These are phyloP conservation scores for Termitomyces sp. DNA, from an alignment of 768 basidiomycete genomes.

Conservation along the genomic window DNA sequence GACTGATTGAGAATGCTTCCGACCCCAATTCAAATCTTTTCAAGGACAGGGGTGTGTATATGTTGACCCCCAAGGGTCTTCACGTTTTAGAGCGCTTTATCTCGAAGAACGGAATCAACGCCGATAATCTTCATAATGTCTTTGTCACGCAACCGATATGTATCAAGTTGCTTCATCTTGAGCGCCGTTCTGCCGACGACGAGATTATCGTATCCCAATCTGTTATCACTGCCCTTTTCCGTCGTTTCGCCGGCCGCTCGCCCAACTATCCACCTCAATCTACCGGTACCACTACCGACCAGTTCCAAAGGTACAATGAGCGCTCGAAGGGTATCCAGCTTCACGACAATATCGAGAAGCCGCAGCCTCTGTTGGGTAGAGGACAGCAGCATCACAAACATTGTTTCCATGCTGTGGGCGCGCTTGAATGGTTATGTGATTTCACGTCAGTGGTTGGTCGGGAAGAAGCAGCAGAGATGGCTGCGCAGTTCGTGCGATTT, in stretches of 20 bases:
- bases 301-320: conserved; percentile 72
- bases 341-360: conserved; percentile 65
- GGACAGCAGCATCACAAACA: conserved; percentile 47
- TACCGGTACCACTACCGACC: conserved; percentile 40
- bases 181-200: conserved; percentile 87
- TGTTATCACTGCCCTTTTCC: conserved; percentile 92
- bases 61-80: conserved; percentile 94
- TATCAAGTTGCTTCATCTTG: conserved; percentile 96
- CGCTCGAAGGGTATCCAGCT: conserved; percentile 69
- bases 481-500: conserved; percentile 95
- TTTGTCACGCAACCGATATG: conserved; percentile 93
- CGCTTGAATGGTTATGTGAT: conserved; percentile 96
- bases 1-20: conserved; percentile 93
- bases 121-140: conserved; percentile 85
- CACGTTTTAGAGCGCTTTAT: conserved; percentile 99
- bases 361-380: conserved; percentile 47
- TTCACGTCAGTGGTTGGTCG: conserved; percentile 93
- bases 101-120: conserved; percentile 97
- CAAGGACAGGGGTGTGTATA: conserved; percentile 97
- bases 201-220: conserved; percentile 95
- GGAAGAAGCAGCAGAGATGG: conserved; percentile 97
- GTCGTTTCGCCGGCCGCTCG: conserved; percentile 85
- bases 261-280: conserved; percentile 68
- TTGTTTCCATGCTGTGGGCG: conserved; percentile 83
- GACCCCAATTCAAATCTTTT: conserved; percentile 86